Evolutionary conservation across 1,284 basidiomycete species (phyloP).

Genomic region (Termitomyces sp.): DNA sequence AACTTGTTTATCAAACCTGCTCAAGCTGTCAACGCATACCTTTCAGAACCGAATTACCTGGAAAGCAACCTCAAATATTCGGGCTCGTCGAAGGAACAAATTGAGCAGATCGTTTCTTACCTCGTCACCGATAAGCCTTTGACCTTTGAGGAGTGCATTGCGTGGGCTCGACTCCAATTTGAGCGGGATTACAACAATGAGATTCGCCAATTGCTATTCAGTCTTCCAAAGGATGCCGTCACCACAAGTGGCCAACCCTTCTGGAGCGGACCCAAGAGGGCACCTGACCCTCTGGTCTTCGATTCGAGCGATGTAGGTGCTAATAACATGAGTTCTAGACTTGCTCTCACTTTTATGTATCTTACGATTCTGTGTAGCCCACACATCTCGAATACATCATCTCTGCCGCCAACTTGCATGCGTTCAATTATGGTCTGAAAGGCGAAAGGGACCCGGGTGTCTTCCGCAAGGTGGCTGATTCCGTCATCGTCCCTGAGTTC

Average conservation of each 20-base stretch:
- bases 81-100: constrained; percentile 86
- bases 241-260: constrained; percentile 92
- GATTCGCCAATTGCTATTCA: constrained; percentile 91
- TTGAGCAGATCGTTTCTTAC: constrained; percentile 87
- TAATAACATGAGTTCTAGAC: constrained; percentile 8
- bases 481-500: constrained; percentile 91
- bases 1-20: constrained; percentile 91
- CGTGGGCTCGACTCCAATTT: constrained; percentile 95
- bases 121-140: constrained; percentile 91
- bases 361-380: constrained; percentile 43
- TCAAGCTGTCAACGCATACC: constrained; percentile 93
- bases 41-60: constrained; percentile 94
- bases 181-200: constrained; percentile 94
- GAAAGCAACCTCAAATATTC: constrained; percentile 89
- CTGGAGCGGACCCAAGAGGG: constrained; percentile 97
- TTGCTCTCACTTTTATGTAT: constrained; percentile 4
- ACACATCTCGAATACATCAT: constrained; percentile 89
- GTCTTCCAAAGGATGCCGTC: constrained; percentile 88
- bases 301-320: constrained; percentile 75
- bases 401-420: constrained; percentile 93
- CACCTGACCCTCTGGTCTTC: constrained; percentile 90
- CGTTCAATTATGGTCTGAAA: constrained; percentile 96
- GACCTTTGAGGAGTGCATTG: constrained; percentile 95
- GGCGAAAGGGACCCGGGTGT: constrained; percentile 78
- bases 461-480: constrained; percentile 83